phyloP scores from a whole-genome alignment of 2,329 filamentous ascomycete species.

The Cercospora sp. region DNA sequence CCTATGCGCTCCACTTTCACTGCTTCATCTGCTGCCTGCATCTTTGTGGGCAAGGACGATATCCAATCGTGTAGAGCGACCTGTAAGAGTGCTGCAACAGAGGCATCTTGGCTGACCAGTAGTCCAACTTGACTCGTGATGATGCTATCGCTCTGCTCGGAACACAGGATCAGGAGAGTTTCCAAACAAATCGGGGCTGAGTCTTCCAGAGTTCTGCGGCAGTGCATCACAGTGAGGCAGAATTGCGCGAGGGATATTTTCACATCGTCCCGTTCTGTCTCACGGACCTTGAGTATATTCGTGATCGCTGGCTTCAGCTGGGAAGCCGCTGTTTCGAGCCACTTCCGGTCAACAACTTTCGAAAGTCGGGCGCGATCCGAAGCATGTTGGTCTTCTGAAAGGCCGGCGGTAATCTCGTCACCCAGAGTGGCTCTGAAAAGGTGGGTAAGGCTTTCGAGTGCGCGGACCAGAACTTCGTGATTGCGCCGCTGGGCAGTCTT shows the following conservation, averaged over 20 bases:
- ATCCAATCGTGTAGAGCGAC: slow-evolving; percentile 78
- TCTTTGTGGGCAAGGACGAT: slow-evolving; percentile 72
- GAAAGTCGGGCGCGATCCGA: neutral
- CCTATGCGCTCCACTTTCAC: slow-evolving; percentile 69
- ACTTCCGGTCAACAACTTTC: slow-evolving; percentile 47
- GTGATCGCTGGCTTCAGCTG: slow-evolving; percentile 83
- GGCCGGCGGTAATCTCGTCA: slow-evolving; percentile 6
- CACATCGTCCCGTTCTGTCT: slow-evolving; percentile 68
- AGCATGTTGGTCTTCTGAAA: neutral
- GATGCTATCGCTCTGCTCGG: slow-evolving; percentile 47
- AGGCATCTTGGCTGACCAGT: slow-evolving; percentile 62
- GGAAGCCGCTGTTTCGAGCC: slow-evolving; percentile 75
- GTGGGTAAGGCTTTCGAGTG: slow-evolving; percentile 28
- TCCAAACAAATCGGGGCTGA: slow-evolving; percentile 74
- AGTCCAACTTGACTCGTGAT: slow-evolving; percentile 52
- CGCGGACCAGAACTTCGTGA: slow-evolving; percentile 59
- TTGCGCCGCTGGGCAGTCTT: slow-evolving; percentile 62
- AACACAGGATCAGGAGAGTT: slow-evolving; percentile 70
- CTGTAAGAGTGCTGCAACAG: slow-evolving; percentile 65
- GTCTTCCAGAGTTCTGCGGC: slow-evolving; percentile 68
- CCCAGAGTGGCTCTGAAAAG: slow-evolving; percentile 29
- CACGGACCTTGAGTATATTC: slow-evolving; percentile 72
- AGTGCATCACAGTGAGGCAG: slow-evolving; percentile 75
- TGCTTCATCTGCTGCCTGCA: slow-evolving; percentile 82
- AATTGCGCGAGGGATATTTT: slow-evolving; percentile 66